A percentile compares a stretch with the other conserved stretches of the same genome.
Evolutionary conservation across 352 stramenopile genomes (phyloP).

Genomic region (Phytophthora vignae): DNA sequence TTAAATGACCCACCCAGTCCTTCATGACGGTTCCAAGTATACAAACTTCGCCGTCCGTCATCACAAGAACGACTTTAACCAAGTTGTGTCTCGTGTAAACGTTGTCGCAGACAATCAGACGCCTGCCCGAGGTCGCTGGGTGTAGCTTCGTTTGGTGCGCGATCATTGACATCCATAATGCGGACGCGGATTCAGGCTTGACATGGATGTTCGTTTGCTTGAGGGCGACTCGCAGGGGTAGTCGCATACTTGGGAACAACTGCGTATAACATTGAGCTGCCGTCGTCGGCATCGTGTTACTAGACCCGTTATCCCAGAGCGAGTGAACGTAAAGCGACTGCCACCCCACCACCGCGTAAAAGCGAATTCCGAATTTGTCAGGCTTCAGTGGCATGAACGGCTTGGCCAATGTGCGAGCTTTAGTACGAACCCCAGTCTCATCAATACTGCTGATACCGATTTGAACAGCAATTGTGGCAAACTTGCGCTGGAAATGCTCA

Average conservation of each 20-base stretch:
- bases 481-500: not conserved
- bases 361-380: slow-evolving; percentile 15
- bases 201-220: not conserved
- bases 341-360: slow-evolving; percentile 18
- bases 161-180: slow-evolving; percentile 14
- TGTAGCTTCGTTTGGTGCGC: slow-evolving; percentile 1
- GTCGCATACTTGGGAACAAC: not conserved
- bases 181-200: not conserved
- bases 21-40: not conserved
- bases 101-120: slow-evolving; percentile 10
- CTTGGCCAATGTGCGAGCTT: not conserved
- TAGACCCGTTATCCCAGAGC: slow-evolving; percentile 11
- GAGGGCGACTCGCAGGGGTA: not conserved
- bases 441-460: not conserved
- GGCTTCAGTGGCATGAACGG: slow-evolving; percentile 14
- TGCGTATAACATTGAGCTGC: not conserved
- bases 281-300: not conserved
- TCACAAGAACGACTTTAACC: not conserved
- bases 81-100: slow-evolving; percentile 16
- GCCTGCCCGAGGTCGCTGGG: not conserved
- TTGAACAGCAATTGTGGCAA: not conserved
- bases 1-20: too few species aligned
- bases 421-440: not conserved
- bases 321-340: slow-evolving; percentile 11
- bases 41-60: slow-evolving; percentile 8